phyloP scores from a whole-genome alignment of 2,329 filamentous ascomycete species.

The Torrubiellomyces zombiae region DNA sequence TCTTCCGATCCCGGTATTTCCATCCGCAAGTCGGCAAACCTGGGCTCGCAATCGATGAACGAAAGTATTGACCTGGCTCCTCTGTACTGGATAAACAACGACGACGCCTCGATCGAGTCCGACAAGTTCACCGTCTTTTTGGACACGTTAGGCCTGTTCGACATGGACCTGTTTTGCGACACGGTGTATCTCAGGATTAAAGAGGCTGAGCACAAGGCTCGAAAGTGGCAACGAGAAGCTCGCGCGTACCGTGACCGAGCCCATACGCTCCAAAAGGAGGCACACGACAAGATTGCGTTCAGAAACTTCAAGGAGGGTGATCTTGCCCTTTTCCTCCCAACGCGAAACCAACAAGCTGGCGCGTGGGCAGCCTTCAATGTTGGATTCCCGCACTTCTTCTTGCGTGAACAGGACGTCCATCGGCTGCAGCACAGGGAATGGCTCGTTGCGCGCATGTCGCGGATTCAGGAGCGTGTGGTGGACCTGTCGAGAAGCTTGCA shows the following conservation, averaged over 20 bases:
- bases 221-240: constrained; percentile 84
- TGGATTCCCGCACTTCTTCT: constrained; percentile 90
- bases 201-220: constrained; percentile 81
- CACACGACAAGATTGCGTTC: constrained; percentile 91
- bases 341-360: constrained; percentile 80
- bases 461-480: constrained; percentile 83
- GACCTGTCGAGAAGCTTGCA: constrained; percentile 70
- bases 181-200: constrained; percentile 78
- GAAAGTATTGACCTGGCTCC: constrained; percentile 54
- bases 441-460: constrained; percentile 86
- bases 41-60: constrained; percentile 35
- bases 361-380: constrained; percentile 99
- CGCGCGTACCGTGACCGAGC: constrained; percentile 77
- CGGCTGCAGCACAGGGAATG: constrained; percentile 74
- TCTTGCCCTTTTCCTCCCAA: constrained; percentile 83
- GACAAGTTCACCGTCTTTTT: constrained; percentile 63
- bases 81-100: constrained; percentile 66
- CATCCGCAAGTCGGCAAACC: constrained; percentile 34
- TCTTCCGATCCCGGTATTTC: constrained; percentile 38
- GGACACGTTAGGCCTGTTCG: constrained; percentile 57
- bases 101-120: constrained; percentile 48
- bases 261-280: constrained; percentile 63
- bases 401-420: constrained; percentile 82
- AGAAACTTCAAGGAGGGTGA: constrained; percentile 94
- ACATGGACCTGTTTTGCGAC: constrained; percentile 71